Evolutionary conservation across 164 flowering plant genomes (phyloP), one percentile per base, ranked within the genome.

Genomic region (Liquidambar formosana): DNA sequence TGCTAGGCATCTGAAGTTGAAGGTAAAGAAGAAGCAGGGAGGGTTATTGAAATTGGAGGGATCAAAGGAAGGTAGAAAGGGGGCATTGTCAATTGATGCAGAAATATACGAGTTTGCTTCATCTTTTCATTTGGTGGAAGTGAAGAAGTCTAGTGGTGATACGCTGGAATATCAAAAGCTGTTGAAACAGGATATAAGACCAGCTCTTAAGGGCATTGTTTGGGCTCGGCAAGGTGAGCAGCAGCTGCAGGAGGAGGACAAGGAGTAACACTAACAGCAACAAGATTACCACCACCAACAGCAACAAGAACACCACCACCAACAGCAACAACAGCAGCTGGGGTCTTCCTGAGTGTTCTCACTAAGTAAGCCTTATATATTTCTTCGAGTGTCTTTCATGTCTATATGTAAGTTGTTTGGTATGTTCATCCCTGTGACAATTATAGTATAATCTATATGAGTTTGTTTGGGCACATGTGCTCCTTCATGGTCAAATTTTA

Each of bases 221-320:
- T 78, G 79, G 78, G 73, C 76, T 27, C 80, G 86, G 86, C 77
- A 78, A 70, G 86, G 82, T 2, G 77, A 78, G 27, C 72, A 64
- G 18, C 72, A 75, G 11, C 69, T 8, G 51, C 72, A 56, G 33
- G 11, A 14, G 64, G 22, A 43, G 16, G 51, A 27, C 56, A 22
- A 10, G n/a, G n/a, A n/a, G n/a, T n/a, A n/a, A n/a, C n/a, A n/a
- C n/a, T n/a, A n/a, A n/a, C n/a, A n/a, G n/a, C n/a, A n/a, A n/a
- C n/a, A n/a, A n/a, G n/a, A n/a, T n/a, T n/a, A n/a, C n/a, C n/a
- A n/a, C n/a, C n/a, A n/a, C n/a, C n/a, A n/a, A n/a, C n/a, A n/a
- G n/a, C n/a, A n/a, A n/a, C n/a, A n/a, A n/a, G n/a, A n/a, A n/a
- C n/a, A n/a, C n/a, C n/a, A n/a, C n/a, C n/a, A n/a, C n/a, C n/a